Evolutionary conservation across 2,329 filamentous ascomycete species (phyloP).

Genomic region (Ophiocordyceps camponoti-leonardi): DNA sequence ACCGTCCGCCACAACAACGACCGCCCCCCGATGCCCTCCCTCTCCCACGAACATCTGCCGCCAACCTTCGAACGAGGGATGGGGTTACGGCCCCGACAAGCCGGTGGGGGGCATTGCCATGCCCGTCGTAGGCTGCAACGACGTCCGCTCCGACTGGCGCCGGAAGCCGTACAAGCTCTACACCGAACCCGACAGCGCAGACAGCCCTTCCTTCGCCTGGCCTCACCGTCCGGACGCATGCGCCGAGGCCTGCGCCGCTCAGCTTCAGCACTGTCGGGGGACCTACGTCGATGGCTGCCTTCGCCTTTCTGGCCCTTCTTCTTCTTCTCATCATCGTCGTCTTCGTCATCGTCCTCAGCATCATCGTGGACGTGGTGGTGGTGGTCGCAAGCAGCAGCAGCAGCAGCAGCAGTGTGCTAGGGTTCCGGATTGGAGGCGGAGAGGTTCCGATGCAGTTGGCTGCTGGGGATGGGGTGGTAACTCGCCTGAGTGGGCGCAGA

Average conservation of each 20-base stretch:
- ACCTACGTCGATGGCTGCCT: conserved; percentile 32
- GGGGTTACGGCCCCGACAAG: conserved; percentile 50
- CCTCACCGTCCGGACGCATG: conserved; percentile 22
- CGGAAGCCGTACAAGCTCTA: conserved; percentile 35
- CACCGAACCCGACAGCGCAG: conserved; percentile 20
- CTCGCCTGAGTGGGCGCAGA: conserved; percentile 12
- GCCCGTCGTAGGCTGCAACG: conserved; percentile 37
- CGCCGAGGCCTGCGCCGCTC: conserved; percentile 32
- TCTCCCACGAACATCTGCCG: conserved; percentile 33
- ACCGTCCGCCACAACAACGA: conserved; percentile 8
- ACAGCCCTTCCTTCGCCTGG: conserved; percentile 27
- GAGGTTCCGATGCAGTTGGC: conserved; percentile 2
- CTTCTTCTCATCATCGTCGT: neutral
- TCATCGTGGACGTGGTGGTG: too few relatives aligned
- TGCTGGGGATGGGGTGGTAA: conserved; percentile 14
- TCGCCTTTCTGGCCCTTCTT: neutral
- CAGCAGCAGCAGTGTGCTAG: too few relatives aligned
- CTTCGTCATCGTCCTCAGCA: too few relatives aligned
- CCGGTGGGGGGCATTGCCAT: conserved; percentile 33
- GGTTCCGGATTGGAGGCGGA: conserved; percentile 2
- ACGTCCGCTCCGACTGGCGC: conserved; percentile 23
- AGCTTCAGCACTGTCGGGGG: conserved; percentile 28
- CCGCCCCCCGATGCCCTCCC: conserved; percentile 21
- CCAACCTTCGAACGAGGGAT: conserved; percentile 36
- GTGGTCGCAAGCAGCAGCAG: too few relatives aligned